These are phyloP conservation scores for Leccinum sublutescens DNA, from an alignment of 768 basidiomycete species.

Conservation along the genomic window DNA sequence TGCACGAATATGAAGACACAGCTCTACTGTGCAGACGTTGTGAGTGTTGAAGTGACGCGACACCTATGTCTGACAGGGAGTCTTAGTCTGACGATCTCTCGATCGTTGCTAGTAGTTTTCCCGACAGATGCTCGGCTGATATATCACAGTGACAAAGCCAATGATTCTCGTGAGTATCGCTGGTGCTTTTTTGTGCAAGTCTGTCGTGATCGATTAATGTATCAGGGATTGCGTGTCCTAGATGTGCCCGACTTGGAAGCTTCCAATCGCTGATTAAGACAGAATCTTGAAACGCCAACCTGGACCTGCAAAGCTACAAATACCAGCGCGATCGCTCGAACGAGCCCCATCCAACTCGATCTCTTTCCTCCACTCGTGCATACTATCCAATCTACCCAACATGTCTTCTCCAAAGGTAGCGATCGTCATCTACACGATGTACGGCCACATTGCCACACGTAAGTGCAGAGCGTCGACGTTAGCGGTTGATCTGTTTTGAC, in stretches of 20 bases:
- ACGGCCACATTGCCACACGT: constrained; percentile 72
- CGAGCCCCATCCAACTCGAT: background rate
- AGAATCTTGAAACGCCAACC: background rate
- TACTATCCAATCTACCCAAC: background rate
- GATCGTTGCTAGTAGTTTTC: background rate
- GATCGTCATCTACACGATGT: constrained; percentile 72
- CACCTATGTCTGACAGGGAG: background rate
- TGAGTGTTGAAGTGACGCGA: background rate
- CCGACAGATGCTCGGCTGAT: background rate
- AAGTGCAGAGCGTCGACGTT: constrained; percentile 24
- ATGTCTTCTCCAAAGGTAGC: constrained; percentile 57
- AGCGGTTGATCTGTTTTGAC: background rate
- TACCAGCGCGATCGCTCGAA: constrained; percentile 2
- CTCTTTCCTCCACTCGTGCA: background rate
- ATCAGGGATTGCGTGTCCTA: constrained; percentile 9
- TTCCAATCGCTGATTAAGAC: background rate
- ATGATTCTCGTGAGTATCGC: constrained; percentile 13
- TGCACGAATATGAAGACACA: background rate
- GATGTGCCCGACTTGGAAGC: constrained; percentile 9
- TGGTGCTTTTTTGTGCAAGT: constrained; percentile 12
- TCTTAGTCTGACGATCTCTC: background rate
- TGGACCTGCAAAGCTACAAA: constrained; percentile 9
- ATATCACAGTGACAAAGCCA: background rate
- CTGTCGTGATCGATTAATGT: background rate
- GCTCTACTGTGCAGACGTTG: background rate